Base-by-base conservation (phyloP, 1,139 yeast genomes). In the Meyerozyma carpophila region DNA sequence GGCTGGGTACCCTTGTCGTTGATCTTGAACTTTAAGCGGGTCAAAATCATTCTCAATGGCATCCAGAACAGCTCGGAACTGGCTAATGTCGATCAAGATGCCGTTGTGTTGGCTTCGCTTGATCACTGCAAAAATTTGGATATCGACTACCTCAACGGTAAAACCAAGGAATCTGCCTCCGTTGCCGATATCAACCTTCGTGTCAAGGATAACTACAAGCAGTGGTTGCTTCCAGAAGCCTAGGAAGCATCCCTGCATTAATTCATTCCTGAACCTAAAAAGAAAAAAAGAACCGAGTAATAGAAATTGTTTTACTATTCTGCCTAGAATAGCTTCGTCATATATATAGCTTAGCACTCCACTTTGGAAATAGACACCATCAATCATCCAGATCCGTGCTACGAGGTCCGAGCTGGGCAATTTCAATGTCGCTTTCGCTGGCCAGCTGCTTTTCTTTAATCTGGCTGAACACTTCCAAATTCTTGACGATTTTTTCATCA, bases 1-100 rank as follows among this genome's bases (percentile, higher is more conserved):
- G 96, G 96, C 28, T 83, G 83, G 75, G 77, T 89, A 44, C 79
- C 82, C 32, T 66, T 89, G 50, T 57, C 63, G 8, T 74, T 82
- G 46, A 73, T 89, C 52, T 82, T 89, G 49, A 70, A 75, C 49
- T 89, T 89, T 63, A 81, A 84, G 70, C 77, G 96, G 58, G 83
- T 89, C 52, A 77, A 81, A 58, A 75, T 78, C 44, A 73, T 73
- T 46, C 59, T 70, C 45, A 69, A 70, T 46, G 73, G 75, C 26
- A 66, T 72, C 45, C 68, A 63, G 46, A 67, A 65, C 49, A 50
- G 63, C 20, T 56, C 61, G 42, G 71, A 68, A 42, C 42, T 49
- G 26, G 49, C 51, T 25, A 50, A 54, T 40, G 66, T 59, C 37
- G 47, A 43, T 8, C 39, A 40, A 24, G 50, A 51, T 40, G 50